Base-by-base conservation (phyloP, 257 asterid species). In the Lycium barbarum region DNA sequence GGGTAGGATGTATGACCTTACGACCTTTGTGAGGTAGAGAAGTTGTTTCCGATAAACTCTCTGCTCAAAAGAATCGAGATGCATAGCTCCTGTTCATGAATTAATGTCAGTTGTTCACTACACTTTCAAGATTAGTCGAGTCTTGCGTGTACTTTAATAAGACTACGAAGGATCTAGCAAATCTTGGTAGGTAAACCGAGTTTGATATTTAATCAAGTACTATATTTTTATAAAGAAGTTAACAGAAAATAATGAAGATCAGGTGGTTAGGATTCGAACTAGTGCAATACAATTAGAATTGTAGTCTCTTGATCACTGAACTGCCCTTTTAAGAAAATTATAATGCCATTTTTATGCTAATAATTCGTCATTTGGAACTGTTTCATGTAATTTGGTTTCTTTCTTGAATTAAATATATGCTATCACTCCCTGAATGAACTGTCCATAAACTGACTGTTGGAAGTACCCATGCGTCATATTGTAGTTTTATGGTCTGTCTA, bases 351-450 rank as follows among this genome's bases (percentile, higher is more conserved):
- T 26, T 71, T 71, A 43, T 40, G 80, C 36, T 71, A 43, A 5
- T 43, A 43, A 72, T 20, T 45, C 58, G 45, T 18, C 18, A 72
- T 13, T 72, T 43, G 57, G 80, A 72, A 9, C 35, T 40, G 15
- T 71, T 71, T 17, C 8, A 3, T 43, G 55, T 18, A 71, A 45
- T 73, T 20, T 33, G 33, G 40, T 20, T 74, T 74, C 13, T 74
- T 74, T 74, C 81, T 74, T 49, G 20, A 49, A 47, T 22, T 49
- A n/a, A 74, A 74, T 20, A 49, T 74, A 49, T 74, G 62, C 81
- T 22, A 47, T 45, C n/a, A 74, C 43, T 13, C 54, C 61, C 6
- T n/a, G 59, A 49, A 49, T 49, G 81, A 74, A 74, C 7, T 74
- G 40, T 47, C 8, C 55, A 72, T n/a, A n/a, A 45, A 45, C 36